phyloP scores from a whole-genome alignment of 2,329 filamentous ascomycete genomes.

The Ceratocystis cacaofunesta region DNA sequence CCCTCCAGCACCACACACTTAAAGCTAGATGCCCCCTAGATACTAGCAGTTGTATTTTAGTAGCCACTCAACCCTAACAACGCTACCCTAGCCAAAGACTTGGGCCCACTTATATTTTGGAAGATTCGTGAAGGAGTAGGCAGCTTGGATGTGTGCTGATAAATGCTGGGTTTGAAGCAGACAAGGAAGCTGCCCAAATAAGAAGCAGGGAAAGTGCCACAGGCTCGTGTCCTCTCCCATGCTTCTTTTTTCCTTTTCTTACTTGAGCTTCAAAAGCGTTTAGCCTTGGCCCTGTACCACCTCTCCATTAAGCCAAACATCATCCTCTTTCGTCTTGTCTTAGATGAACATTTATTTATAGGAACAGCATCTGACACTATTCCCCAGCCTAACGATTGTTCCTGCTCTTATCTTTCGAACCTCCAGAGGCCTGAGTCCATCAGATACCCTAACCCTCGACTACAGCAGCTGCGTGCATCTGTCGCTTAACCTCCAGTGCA shows the following conservation, averaged over 20 bases:
- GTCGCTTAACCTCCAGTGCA: background rate
- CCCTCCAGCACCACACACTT: background rate
- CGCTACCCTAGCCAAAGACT: no score
- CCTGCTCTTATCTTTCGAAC: background rate
- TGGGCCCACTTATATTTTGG: background rate
- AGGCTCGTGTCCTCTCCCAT: background rate
- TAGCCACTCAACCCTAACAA: background rate
- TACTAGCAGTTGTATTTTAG: background rate
- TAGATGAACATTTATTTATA: background rate
- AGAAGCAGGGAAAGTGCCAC: background rate
- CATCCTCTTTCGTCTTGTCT: background rate
- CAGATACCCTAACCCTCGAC: background rate
- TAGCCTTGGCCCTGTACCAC: background rate
- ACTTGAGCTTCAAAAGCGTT: background rate
- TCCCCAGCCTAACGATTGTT: background rate
- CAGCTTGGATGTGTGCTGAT: background rate
- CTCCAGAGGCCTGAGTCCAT: background rate
- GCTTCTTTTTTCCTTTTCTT: background rate
- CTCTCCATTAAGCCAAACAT: background rate
- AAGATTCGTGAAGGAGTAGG: background rate
- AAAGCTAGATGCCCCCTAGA: background rate
- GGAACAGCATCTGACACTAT: no score
- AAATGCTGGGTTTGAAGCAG: background rate
- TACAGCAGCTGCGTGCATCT: background rate
- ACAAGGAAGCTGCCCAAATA: background rate